These are phyloP conservation scores for Acacia concinna DNA, from an alignment of 331 rosid species.

Conservation along the genomic window DNA sequence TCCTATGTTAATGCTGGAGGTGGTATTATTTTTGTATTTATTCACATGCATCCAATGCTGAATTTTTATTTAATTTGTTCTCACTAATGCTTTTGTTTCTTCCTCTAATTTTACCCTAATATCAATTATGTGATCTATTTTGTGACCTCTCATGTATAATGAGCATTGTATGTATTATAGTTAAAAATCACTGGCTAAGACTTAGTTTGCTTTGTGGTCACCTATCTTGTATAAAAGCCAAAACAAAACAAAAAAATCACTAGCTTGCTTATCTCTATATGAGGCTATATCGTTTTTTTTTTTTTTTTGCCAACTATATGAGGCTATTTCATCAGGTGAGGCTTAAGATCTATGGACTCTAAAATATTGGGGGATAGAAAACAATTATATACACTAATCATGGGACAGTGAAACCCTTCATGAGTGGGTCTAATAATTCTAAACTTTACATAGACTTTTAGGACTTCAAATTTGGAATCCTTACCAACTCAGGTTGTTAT, in stretches of 20 bases:
- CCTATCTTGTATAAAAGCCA: no score
- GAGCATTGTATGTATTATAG: no score
- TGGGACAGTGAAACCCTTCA: not conserved
- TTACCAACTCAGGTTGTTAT: not conserved
- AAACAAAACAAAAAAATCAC: no score
- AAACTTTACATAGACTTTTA: not conserved
- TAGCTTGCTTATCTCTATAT: no score
- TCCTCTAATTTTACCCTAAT: not conserved
- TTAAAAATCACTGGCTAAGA: not conserved
- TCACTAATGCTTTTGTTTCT: no score
- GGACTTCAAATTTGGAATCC: not conserved
- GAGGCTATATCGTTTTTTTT: no score
- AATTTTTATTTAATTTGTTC: no score
- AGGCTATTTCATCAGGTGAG: not conserved
- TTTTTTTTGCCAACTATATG: no score
- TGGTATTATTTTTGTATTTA: not conserved
- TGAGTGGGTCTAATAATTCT: not conserved
- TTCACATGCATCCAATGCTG: not conserved
- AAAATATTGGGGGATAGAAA: not conserved
- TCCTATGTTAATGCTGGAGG: no score
- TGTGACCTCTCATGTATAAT: not conserved
- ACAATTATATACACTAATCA: not conserved
- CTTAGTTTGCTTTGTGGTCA: no score
- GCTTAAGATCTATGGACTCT: not conserved
- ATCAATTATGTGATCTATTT: not conserved